Conservation (phyloP, 345 rosid species). For the Stellera chamaejasme region DNA sequence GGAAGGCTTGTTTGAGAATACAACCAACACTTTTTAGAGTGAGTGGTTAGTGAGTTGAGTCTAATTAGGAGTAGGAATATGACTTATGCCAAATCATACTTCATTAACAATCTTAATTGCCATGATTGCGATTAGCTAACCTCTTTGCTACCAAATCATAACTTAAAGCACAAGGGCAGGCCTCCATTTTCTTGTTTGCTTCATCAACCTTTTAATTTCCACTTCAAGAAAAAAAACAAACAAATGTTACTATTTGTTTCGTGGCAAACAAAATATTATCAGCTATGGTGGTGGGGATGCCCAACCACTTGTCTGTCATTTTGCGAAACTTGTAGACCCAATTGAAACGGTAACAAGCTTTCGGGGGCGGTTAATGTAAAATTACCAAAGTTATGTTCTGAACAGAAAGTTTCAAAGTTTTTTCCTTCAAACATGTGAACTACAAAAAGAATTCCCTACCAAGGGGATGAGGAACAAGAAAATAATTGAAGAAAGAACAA, state of each 20-base stretch:
- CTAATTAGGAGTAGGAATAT: slow-evolving; percentile 9
- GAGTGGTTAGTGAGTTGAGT: slow-evolving; percentile 28
- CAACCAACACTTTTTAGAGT: no score
- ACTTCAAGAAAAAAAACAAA: no score
- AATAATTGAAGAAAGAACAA: slow-evolving; percentile 12
- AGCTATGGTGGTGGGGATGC: no score
- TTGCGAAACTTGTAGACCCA: no score
- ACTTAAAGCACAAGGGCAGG: slow-evolving; percentile 3
- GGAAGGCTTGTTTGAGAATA: no score
- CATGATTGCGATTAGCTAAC: slow-evolving; percentile 18
- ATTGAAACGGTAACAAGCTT: no score
- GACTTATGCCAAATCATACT: slow-evolving; percentile 34
- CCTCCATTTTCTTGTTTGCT: not conserved
- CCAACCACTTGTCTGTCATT: no score
- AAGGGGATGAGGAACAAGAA: slow-evolving; percentile 8
- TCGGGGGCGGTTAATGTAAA: no score
- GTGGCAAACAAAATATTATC: no score
- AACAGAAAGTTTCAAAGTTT: slow-evolving; percentile 3
- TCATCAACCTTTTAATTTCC: no score
- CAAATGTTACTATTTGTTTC: no score
- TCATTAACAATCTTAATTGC: slow-evolving; percentile 17
- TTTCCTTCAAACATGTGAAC: slow-evolving; percentile 36
- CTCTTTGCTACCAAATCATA: not conserved
- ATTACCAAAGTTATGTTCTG: no score
- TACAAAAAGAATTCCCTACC: slow-evolving; percentile 55